Evolutionary conservation across 805 yeast genomes (phyloP), one percentile per base, ranked within the genome.

Genomic region (Starmera amethionina): DNA sequence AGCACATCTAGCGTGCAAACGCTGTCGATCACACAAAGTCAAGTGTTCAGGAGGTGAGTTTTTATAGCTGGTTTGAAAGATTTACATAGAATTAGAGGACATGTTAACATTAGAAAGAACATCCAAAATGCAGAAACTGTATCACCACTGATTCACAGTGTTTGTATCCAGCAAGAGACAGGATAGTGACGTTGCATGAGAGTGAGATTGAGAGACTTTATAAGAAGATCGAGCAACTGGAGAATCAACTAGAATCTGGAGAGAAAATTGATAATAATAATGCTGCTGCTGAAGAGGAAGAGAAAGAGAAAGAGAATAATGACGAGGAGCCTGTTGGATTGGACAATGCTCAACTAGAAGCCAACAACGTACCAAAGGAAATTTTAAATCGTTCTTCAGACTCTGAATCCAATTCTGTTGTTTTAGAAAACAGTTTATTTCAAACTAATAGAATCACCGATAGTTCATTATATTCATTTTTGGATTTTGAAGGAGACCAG

Each of bases 41-140:
- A 51, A 50, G 31, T 51, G 55, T 33, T 50, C 55, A 3, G 51
- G 52, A 3, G 54, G 48, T 45, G 30, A 27, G 49, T 46, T n/a
- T 36, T n/a, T n/a, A n/a, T 8, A 28, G 12, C 5, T 8, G 3
- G 18, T 16, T 16, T 16, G 3, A 4, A 16, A 16, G 18, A 16
- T 16, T 16, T 16, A n/a, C n/a, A n/a, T n/a, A 16, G 18, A 16
- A 16, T 3, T 3, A 16, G 18, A 16, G 18, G 3, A 16, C 18
- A 16, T 9, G 12, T 1, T 16, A 18, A 27, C 25, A 30, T 15
- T 12, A 32, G 15, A 22, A n/a, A 39, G 45, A 44, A 36, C 42
- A 35, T 18, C 54, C 52, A 13, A 30, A 34, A 5, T 51, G 55
- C 30, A 45, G 54, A n/a, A 51, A 50, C 41, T 51, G 55, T 31